A percentile compares a stretch with the other conserved stretches of the same genome.
phyloP scores from a whole-genome alignment of 371 early-diverging fungal species.

The Nematocida sp. region DNA sequence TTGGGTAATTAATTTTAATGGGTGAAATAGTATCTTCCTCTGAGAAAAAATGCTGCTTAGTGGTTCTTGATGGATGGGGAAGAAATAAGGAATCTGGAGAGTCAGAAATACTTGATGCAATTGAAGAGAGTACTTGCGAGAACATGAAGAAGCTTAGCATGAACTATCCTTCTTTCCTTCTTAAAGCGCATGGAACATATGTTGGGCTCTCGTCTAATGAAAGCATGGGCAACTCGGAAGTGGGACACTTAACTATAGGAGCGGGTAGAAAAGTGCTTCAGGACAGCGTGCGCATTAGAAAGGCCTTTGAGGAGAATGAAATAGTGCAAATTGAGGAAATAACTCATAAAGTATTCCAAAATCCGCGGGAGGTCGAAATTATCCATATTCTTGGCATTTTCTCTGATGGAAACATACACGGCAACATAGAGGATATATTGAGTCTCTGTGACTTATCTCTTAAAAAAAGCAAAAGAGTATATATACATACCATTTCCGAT shows the following conservation, averaged over 20 bases:
- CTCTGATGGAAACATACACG: constrained; percentile 95
- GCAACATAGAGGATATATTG: constrained; percentile 84
- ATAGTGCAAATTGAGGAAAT: constrained; percentile 67
- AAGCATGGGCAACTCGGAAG: constrained; percentile 98
- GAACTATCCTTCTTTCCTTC: constrained; percentile 64
- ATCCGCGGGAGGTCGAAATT: constrained; percentile 67
- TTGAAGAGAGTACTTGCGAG: constrained; percentile 11
- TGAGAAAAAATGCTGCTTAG: constrained; percentile 64
- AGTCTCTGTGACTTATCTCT: constrained; percentile 77
- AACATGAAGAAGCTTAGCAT: constrained; percentile 48
- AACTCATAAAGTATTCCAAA: neutral
- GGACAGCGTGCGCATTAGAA: constrained; percentile 68
- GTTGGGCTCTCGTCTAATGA: constrained; percentile 89
- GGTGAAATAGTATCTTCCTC: too few species aligned
- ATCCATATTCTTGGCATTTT: constrained; percentile 89
- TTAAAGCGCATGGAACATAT: constrained; percentile 86
- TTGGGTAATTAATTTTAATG: too few species aligned
- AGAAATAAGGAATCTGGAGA: constrained; percentile 15
- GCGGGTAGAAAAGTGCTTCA: constrained; percentile 95
- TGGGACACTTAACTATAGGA: constrained; percentile 98
- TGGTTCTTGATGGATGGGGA: constrained; percentile 68
- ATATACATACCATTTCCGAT: constrained; percentile 91
- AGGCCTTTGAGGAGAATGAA: constrained; percentile 72
- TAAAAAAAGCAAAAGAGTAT: constrained; percentile 76
- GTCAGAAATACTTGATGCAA: constrained; percentile 44